Evolutionary conservation across 331 rosid species (phyloP).

Genomic region (Prunus yedoensis): DNA sequence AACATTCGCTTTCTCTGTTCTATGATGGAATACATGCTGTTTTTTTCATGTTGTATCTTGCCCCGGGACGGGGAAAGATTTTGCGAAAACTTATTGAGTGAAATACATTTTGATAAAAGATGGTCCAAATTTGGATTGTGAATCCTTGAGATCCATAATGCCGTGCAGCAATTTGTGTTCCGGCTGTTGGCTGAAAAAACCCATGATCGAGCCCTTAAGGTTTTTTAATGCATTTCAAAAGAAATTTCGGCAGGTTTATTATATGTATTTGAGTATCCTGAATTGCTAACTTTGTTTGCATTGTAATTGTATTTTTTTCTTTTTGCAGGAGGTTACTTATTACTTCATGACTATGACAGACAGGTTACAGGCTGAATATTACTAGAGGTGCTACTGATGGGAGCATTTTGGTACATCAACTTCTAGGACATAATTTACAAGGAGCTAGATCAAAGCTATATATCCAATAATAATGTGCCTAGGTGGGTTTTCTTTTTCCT

Average conservation of each 20-base stretch:
- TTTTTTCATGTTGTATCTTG: slow-evolving; percentile 23
- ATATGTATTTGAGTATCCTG: slow-evolving; percentile 14
- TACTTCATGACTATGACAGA: too few relatives aligned
- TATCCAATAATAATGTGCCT: slow-evolving; percentile 47
- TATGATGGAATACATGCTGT: slow-evolving; percentile 17
- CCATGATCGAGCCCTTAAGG: slow-evolving; percentile 91
- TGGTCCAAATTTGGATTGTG: slow-evolving; percentile 81
- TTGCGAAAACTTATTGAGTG: slow-evolving; percentile 91
- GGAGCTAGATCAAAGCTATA: slow-evolving; percentile 85
- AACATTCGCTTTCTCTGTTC: slow-evolving; percentile 6
- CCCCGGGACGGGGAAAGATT: slow-evolving; percentile 81
- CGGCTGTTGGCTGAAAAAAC: slow-evolving; percentile 80
- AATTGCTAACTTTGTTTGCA: neutral
- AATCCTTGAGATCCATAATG: slow-evolving; percentile 65
- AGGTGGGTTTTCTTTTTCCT: slow-evolving; percentile 49
- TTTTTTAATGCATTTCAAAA: slow-evolving; percentile 31
- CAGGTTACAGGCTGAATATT: slow-evolving; percentile 73
- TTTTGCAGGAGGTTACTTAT: slow-evolving; percentile 77
- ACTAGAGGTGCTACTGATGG: slow-evolving; percentile 61
- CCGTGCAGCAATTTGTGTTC: slow-evolving; percentile 72
- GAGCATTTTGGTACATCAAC: slow-evolving; percentile 64
- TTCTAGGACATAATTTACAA: slow-evolving; percentile 77
- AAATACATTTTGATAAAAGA: slow-evolving; percentile 80
- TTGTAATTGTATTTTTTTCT: slow-evolving; percentile 1
- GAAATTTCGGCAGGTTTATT: slow-evolving; percentile 7